A percentile compares a stretch with the other conserved stretches of the same genome.
These are phyloP conservation scores for Pythium pectinolyticum DNA, from an alignment of 352 stramenopile species.

Conservation along the genomic window DNA sequence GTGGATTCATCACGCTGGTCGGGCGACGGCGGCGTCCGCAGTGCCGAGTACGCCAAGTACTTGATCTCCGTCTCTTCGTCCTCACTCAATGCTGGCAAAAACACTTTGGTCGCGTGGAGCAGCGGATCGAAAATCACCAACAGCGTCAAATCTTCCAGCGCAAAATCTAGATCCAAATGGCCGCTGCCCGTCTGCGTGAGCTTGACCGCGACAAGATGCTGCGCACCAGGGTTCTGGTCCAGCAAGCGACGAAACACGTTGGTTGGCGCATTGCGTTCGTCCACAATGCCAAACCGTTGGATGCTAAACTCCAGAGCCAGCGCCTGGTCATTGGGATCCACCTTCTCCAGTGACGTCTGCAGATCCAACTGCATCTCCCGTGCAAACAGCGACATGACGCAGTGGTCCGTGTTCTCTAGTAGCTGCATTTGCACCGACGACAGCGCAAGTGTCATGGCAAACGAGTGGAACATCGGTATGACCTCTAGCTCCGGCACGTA, in stretches of 20 bases:
- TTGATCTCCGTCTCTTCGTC: conserved; percentile 75
- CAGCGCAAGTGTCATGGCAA: conserved; percentile 61
- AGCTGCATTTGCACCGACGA: conserved; percentile 46
- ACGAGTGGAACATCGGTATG: conserved; percentile 56
- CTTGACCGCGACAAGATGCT: conserved; percentile 53
- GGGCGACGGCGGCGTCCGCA: conserved; percentile 44
- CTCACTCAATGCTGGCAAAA: conserved; percentile 60
- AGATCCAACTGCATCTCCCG: conserved; percentile 48
- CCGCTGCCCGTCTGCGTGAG: conserved; percentile 49
- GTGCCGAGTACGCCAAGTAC: conserved; percentile 58
- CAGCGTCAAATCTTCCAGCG: conserved; percentile 63
- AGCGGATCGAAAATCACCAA: conserved; percentile 80
- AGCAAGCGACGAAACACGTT: conserved; percentile 80
- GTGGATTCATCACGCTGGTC: conserved; percentile 50
- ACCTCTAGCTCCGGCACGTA: conserved; percentile 53
- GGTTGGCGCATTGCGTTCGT: conserved; percentile 55
- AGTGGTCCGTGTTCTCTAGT: conserved; percentile 46
- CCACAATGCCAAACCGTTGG: conserved; percentile 65
- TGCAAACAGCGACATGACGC: conserved; percentile 60
- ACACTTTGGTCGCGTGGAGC: conserved; percentile 49
- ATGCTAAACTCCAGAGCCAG: conserved; percentile 53
- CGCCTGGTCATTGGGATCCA: conserved; percentile 32
- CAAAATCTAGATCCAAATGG: conserved; percentile 56
- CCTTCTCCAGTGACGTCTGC: conserved; percentile 48
- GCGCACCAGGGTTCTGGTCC: conserved; percentile 67